Evolutionary conservation across 2,329 filamentous ascomycete genomes (phyloP), one percentile per base, ranked within the genome.

Genomic region (Thielaviopsis euricoi): DNA sequence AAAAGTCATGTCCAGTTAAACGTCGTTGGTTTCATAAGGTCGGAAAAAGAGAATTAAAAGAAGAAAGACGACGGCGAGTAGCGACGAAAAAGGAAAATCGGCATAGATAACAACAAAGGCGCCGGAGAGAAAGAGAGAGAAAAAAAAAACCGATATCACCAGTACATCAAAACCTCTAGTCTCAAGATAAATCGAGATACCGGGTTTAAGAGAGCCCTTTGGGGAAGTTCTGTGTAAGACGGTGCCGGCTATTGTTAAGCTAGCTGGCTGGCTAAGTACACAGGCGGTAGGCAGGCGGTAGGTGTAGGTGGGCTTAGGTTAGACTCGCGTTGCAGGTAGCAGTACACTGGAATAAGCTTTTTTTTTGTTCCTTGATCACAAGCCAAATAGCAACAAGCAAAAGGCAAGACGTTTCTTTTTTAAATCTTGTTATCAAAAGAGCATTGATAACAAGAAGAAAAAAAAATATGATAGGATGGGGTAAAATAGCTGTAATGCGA

Each of bases 361-460:
- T 40, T 40, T 40, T 43, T 40, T 40, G 6, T 43, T 15, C 17
- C 17, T 4, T 12, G 37, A 43, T 26, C 22, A 25, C 25, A 52
- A 29, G 50, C 50, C 25, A 29, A 26, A 29, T 46, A 48, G 23
- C 53, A 48, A 26, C 21, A 25, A 43, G 33, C 46, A 22, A 55
- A 22, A 23, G 33, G 23, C 19, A 26, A 46, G 40, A 49, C 12
- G 37, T 48, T 19, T 40, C 3, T 57, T 26, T 26, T 40, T 26
- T 43, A n/a, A 19, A 23, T 15, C 55, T 10, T 50, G 17, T 50
- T 40, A 25, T 49, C n/a, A 57, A 37, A 29, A 29, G 52, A n/a
- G n/a, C n/a, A n/a, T 37, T 37, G n/a, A 56, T 43, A 56, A 55
- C 21, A 51, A 53, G 52, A 13, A 52, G 29, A 56, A 50, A 60